These are phyloP conservation scores for Metschnikowia gelsemii DNA, from an alignment of 805 yeast species.

Conservation along the genomic window DNA sequence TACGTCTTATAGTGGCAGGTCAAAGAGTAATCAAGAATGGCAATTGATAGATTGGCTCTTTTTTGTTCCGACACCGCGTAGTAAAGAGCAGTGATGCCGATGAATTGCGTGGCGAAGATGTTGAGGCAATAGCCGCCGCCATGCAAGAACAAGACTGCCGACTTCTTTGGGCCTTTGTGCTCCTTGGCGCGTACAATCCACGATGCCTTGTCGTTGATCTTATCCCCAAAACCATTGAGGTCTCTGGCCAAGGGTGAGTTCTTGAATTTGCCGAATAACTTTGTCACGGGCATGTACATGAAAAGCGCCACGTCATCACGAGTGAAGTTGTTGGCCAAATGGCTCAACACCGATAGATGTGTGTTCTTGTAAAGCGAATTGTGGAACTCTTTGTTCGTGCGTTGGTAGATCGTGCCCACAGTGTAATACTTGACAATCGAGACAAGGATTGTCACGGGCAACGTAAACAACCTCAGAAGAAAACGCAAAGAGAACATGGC, in stretches of 20 bases:
- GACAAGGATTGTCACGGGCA: slow-evolving; percentile 25
- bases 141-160: slow-evolving; percentile 25
- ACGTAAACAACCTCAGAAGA: slow-evolving; percentile 22
- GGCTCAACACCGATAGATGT: slow-evolving; percentile 27
- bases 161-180: slow-evolving; percentile 10
- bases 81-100: slow-evolving; percentile 26
- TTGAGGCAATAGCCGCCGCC: slow-evolving; percentile 29
- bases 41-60: slow-evolving; percentile 20
- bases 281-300: slow-evolving; percentile 25
- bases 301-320: slow-evolving; percentile 25
- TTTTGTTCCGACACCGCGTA: slow-evolving; percentile 21
- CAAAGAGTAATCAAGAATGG: slow-evolving; percentile 27
- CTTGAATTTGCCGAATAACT: slow-evolving; percentile 18
- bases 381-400: slow-evolving; percentile 29
- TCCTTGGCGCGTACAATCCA: slow-evolving; percentile 17
- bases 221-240: slow-evolving; percentile 18
- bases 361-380: slow-evolving; percentile 31
- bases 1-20: slow-evolving; percentile 22
- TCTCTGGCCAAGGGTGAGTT: slow-evolving; percentile 15
- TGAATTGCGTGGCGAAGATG: slow-evolving; percentile 25
- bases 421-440: slow-evolving; percentile 31
- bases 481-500: slow-evolving; percentile 24
- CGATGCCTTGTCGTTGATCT: slow-evolving; percentile 14
- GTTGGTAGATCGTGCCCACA: slow-evolving; percentile 31
- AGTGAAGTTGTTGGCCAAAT: slow-evolving; percentile 26